Evolutionary conservation across 2,329 filamentous ascomycete genomes (phyloP), one percentile per base, ranked within the genome.

Genomic region (Colletotrichum trifolii): DNA sequence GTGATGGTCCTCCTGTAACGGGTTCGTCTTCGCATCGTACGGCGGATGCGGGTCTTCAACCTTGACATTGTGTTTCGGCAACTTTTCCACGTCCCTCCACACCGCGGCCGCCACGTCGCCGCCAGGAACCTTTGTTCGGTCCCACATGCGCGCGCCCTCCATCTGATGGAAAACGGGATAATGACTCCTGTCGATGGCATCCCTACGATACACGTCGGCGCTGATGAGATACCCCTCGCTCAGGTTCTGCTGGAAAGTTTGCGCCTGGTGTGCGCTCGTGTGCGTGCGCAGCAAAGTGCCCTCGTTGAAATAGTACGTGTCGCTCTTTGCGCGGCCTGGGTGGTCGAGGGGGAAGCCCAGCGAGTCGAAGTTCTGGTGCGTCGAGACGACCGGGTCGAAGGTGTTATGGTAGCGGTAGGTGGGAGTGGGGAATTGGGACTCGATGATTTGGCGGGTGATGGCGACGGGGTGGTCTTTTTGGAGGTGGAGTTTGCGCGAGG

Each of bases 91-190:
- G 73, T 97, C 93, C 40, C 84, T 84, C 80, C 85, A 87, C 8
- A 98, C 89, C 11, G 87, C 85, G 13, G 87, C 81, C 1, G 86
- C 86, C 15, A 94, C 75, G 68, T 91, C 85, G 15, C 83, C 84
- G 65, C 77, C 81, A 59, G 81, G 83, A 48, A 86, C 86, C 75
- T 81, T 85, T 35, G 75, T 82, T 9, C 93, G 87, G 74, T 96
- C 91, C 95, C 96, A 99, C 58, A 94, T 90, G 71, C 91, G 86
- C 8, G 95, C 95, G 11, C 94, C 95, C 77, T 99, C 96, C 94
- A 98, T 98, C 80, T 99, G 96, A 79, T 99, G 96, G 78, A 99
- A 99, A 64, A 97, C 89, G 0, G 96, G 96, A 78, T 98, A 98
- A 79, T 99, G 96, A 71, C 91, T 96, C 61, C 92, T 88, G 78